A percentile compares a stretch with the other conserved stretches of the same genome.
Evolutionary conservation across 805 yeast genomes (phyloP).

Genomic region (Cyberlindnera meyerae): DNA sequence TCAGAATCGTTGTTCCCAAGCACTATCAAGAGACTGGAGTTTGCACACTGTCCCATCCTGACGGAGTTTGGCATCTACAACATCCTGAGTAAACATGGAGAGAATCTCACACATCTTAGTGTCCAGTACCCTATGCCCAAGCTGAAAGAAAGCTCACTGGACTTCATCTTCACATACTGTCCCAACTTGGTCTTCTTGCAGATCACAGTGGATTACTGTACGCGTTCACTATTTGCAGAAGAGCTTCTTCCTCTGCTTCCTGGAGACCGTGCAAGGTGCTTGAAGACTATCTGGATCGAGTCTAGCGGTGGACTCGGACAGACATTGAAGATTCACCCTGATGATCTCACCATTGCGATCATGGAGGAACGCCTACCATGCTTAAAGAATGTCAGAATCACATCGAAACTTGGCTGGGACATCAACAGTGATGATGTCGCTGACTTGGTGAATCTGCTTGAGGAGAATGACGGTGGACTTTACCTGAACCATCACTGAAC

Average conservation of each 20-base stretch:
- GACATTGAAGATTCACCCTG: constrained; percentile 76
- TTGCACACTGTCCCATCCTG: constrained; percentile 84
- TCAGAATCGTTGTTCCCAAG: constrained; percentile 64
- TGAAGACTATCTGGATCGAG: constrained; percentile 63
- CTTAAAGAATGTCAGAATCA: constrained; percentile 58
- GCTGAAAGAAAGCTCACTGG: constrained; percentile 62
- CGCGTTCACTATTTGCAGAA: constrained; percentile 45
- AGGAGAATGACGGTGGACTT: constrained; percentile 74
- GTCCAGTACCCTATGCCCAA: constrained; percentile 89
- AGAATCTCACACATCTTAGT: constrained; percentile 53
- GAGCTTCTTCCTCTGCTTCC: constrained; percentile 31
- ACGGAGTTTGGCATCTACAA: constrained; percentile 59
- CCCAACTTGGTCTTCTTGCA: constrained; percentile 63
- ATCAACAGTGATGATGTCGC: constrained; percentile 53
- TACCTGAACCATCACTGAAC: constrained; percentile 41
- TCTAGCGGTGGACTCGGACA: constrained; percentile 87
- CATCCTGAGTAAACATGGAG: constrained; percentile 62
- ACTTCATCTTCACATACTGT: constrained; percentile 68
- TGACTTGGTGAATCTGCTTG: constrained; percentile 64
- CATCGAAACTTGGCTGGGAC: constrained; percentile 85
- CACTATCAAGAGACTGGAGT: constrained; percentile 64
- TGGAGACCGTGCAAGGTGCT: constrained; percentile 37
- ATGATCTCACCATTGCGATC: constrained; percentile 81
- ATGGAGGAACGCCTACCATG: constrained; percentile 71
- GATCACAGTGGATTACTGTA: constrained; percentile 74